A percentile compares a stretch with the other conserved stretches of the same genome.
These are phyloP conservation scores for Picea sitchensis DNA, from an alignment of 75 land plant species.

Conservation along the genomic window DNA sequence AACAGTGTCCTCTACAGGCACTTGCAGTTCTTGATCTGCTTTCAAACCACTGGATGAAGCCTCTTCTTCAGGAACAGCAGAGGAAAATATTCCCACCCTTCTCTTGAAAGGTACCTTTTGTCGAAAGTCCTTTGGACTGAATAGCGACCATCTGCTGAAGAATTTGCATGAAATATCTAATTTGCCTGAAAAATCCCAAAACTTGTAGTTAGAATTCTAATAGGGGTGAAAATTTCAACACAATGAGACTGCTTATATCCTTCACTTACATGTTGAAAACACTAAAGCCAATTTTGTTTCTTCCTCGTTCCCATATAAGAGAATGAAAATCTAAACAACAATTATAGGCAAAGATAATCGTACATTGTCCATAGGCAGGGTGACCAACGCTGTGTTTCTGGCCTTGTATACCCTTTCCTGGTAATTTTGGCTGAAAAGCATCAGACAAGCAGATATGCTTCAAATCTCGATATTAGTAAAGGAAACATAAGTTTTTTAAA, in stretches of 20 bases:
- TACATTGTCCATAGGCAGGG: slow-evolving; percentile 2
- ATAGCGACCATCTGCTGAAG: slow-evolving; percentile 1
- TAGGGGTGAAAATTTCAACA: too few species aligned
- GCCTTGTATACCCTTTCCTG: slow-evolving; percentile 1
- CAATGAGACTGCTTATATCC: background rate
- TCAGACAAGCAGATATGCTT: background rate
- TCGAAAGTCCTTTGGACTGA: background rate
- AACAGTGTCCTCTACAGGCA: background rate
- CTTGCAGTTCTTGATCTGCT: slow-evolving; percentile 2
- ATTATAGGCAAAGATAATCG: background rate
- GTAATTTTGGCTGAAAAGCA: background rate
- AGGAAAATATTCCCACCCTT: slow-evolving; percentile 1
- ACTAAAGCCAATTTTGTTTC: background rate
- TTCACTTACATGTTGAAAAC: background rate
- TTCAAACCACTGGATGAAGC: background rate
- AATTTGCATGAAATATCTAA: slow-evolving; percentile 2
- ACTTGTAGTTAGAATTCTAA: too few species aligned
- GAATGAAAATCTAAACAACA: background rate
- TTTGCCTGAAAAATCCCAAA: background rate
- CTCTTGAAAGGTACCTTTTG: background rate
- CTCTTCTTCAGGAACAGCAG: background rate
- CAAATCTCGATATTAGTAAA: background rate
- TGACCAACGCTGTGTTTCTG: background rate
- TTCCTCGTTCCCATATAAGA: background rate
- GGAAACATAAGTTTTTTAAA: background rate